Evolutionary conservation across 2,329 filamentous ascomycete species (phyloP).

Genomic region (Pyricularia grisea): DNA sequence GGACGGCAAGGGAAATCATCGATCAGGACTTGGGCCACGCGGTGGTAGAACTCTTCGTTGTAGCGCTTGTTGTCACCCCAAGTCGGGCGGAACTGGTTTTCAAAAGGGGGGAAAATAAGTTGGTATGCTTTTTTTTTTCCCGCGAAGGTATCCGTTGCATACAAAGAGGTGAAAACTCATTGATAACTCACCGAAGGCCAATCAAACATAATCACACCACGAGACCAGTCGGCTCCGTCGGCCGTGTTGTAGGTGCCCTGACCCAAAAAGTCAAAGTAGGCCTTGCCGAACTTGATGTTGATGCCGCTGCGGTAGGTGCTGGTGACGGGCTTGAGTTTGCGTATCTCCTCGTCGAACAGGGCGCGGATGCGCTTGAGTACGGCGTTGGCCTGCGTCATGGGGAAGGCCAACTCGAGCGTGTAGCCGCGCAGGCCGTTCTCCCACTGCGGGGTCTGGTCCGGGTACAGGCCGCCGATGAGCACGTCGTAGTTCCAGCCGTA

Average conservation of each 20-base stretch:
- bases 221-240: conserved; percentile 37
- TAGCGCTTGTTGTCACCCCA: conserved; percentile 35
- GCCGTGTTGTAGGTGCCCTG: conserved; percentile 37
- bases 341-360: conserved; percentile 36
- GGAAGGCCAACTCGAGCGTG: conserved; percentile 42
- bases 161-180: no score
- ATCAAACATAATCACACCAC: conserved; percentile 44
- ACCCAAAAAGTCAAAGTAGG: conserved; percentile 38
- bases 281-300: conserved; percentile 32
- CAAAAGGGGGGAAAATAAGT: no score
- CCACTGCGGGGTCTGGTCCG: conserved; percentile 36
- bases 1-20: conserved; percentile 40
- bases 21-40: conserved; percentile 33
- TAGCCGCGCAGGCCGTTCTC: conserved; percentile 36
- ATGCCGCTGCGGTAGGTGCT: conserved; percentile 41
- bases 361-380: conserved; percentile 37
- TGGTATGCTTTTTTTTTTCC: no score
- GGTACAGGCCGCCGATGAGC: conserved; percentile 40
- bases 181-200: conserved; percentile 25
- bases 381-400: conserved; percentile 36
- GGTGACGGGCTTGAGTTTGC: conserved; percentile 34
- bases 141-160: no score
- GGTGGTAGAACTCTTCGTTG: conserved; percentile 40
- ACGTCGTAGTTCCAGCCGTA: conserved; percentile 46
- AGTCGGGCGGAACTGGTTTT: conserved; percentile 26